Evolutionary conservation across 495 filamentous ascomycete species (phyloP).

Genomic region (Aspergillus panamensis): DNA sequence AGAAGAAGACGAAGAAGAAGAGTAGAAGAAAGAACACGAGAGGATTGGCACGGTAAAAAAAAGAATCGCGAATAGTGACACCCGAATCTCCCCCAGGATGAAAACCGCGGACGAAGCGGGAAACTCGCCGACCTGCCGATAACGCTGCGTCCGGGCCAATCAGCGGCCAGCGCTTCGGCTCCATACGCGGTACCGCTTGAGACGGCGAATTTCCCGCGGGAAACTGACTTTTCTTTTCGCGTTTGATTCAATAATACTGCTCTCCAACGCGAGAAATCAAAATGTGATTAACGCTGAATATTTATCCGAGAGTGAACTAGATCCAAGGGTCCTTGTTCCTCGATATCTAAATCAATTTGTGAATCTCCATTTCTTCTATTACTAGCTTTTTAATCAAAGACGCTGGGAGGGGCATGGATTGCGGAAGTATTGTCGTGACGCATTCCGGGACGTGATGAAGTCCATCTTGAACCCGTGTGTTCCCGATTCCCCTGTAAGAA

Average conservation of each 20-base stretch:
- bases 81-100: background rate
- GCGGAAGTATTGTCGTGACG: background rate
- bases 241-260: too few species aligned
- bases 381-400: too few species aligned
- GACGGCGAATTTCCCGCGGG: constrained; percentile 18
- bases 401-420: background rate
- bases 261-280: too few species aligned
- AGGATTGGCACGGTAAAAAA: background rate
- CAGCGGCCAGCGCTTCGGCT: background rate
- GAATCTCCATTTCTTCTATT: too few species aligned
- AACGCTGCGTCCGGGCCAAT: constrained; percentile 17
- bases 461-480: background rate
- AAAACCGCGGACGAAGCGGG: constrained; percentile 24
- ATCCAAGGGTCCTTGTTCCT: background rate
- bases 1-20: constrained; percentile 29
- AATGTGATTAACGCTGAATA: background rate
- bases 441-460: background rate
- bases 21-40: constrained; percentile 19
- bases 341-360: too few species aligned
- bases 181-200: constrained; percentile 7
- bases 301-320: background rate
- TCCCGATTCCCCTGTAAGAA: background rate
- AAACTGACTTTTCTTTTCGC: constrained; percentile 7
- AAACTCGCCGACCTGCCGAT: constrained; percentile 20
- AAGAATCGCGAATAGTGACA: background rate